phyloP scores from a whole-genome alignment of 306 rosid genomes.

The Inga leiocalycina region DNA sequence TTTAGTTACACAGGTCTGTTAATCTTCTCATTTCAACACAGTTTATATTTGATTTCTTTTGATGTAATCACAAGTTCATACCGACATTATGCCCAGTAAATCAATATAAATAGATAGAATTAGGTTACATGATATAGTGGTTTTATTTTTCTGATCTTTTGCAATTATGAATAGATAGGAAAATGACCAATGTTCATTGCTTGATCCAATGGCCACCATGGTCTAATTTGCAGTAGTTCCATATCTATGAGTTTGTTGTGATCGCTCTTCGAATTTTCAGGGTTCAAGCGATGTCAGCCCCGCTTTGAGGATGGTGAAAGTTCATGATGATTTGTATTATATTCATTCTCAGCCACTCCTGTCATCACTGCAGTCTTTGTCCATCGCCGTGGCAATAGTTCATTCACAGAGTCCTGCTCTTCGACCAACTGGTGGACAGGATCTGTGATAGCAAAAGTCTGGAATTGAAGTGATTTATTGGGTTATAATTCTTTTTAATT shows the following conservation, averaged over 20 bases:
- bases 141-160: not conserved
- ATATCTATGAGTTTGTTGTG: not conserved
- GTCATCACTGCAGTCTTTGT: slow-evolving; percentile 80
- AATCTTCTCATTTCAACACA: slow-evolving; percentile 10
- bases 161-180: not conserved
- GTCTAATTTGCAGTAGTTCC: slow-evolving; percentile 28
- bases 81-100: not conserved
- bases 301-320: slow-evolving; percentile 80
- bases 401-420: slow-evolving; percentile 75
- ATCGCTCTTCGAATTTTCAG: slow-evolving; percentile 44
- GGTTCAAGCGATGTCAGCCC: slow-evolving; percentile 52
- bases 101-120: not conserved
- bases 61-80: not conserved
- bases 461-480: slow-evolving; percentile 41
- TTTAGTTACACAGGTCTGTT: slow-evolving; percentile 62
- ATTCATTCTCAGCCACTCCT: slow-evolving; percentile 68
- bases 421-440: slow-evolving; percentile 52
- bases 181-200: slow-evolving; percentile 9
- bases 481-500: slow-evolving; percentile 42
- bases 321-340: slow-evolving; percentile 71
- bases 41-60: slow-evolving; percentile 26
- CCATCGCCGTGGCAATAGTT: slow-evolving; percentile 83
- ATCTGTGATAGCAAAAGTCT: slow-evolving; percentile 42
- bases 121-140: not conserved
- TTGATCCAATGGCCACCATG: slow-evolving; percentile 13